Conservation (phyloP, 2,329 filamentous ascomycete genomes). For the Graphilbum ipis-grandicollis region DNA sequence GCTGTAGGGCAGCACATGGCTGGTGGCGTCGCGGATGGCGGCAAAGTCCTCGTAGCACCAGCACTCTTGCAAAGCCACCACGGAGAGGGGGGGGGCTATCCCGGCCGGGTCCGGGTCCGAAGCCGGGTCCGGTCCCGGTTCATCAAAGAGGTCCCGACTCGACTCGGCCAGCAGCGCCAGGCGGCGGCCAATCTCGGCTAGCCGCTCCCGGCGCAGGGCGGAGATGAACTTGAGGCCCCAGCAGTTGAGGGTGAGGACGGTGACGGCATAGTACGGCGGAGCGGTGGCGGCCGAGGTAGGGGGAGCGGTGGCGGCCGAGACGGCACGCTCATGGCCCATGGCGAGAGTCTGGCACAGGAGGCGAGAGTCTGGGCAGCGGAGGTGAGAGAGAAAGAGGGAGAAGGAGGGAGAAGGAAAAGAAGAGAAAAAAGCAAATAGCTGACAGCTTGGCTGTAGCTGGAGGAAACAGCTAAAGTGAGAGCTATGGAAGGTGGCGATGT, state of each 20-base stretch:
- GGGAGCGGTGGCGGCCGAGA: not conserved
- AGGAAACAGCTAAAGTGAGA: too few species aligned
- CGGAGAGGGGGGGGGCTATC: conserved; percentile 66
- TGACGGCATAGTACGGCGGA: conserved; percentile 31
- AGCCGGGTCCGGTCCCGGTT: not conserved
- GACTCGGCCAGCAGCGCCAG: conserved; percentile 44
- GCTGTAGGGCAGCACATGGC: conserved; percentile 62
- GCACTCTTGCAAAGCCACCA: conserved; percentile 56
- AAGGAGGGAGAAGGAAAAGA: too few species aligned
- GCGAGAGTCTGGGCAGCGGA: too few species aligned
- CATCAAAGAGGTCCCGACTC: too few species aligned
- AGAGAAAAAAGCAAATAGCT: too few species aligned
- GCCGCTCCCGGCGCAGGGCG: conserved; percentile 57
- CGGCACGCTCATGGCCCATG: too few species aligned
- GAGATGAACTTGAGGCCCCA: conserved; percentile 89
- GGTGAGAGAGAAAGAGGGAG: too few species aligned
- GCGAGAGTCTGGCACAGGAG: too few species aligned
- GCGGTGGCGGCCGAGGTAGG: not conserved
- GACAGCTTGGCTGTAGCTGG: too few species aligned
- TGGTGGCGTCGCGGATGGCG: conserved; percentile 54
- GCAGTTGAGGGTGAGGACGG: conserved; percentile 82
- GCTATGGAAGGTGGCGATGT: too few species aligned
- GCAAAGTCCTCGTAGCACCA: conserved; percentile 59
- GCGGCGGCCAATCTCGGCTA: conserved; percentile 68
- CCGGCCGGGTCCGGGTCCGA: not conserved